Conservation (phyloP, 2,329 filamentous ascomycete species). For the Claviceps sp. region DNA sequence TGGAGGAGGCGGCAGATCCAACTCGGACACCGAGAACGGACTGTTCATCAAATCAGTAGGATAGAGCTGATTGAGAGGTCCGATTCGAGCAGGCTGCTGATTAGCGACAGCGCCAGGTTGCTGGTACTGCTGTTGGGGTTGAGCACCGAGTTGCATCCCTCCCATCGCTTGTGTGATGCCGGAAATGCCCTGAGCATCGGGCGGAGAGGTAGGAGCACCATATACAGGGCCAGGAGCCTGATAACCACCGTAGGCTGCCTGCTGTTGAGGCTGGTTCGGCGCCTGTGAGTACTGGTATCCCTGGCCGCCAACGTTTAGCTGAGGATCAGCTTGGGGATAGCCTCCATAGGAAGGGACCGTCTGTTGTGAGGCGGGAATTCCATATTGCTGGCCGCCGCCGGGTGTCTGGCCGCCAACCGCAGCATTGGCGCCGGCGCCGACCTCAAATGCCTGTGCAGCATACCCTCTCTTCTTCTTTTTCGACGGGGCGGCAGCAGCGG, state of each 20-base stretch:
- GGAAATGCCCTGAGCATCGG: slow-evolving; percentile 38
- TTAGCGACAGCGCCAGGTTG: slow-evolving; percentile 25
- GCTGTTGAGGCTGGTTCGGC: slow-evolving; percentile 31
- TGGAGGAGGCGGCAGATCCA: slow-evolving; percentile 81
- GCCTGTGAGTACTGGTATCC: slow-evolving; percentile 29
- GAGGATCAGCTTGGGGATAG: slow-evolving; percentile 40
- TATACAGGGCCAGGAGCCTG: slow-evolving; percentile 49
- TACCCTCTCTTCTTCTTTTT: slow-evolving; percentile 92
- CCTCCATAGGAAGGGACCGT: slow-evolving; percentile 39
- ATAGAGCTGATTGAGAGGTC: slow-evolving; percentile 72
- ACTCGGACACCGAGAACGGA: slow-evolving; percentile 85
- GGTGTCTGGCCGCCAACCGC: slow-evolving; percentile 33
- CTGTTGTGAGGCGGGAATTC: slow-evolving; percentile 28
- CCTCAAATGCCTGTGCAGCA: slow-evolving; percentile 88
- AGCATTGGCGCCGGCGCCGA: slow-evolving; percentile 77
- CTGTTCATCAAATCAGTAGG: slow-evolving; percentile 84
- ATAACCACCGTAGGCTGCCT: slow-evolving; percentile 25
- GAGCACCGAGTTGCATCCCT: slow-evolving; percentile 62
- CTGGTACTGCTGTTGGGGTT: slow-evolving; percentile 30
- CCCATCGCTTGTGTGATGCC: slow-evolving; percentile 76
- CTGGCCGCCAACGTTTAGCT: slow-evolving; percentile 20
- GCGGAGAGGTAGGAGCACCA: slow-evolving; percentile 21
- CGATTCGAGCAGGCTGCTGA: slow-evolving; percentile 28
- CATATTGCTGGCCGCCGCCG: slow-evolving; percentile 30
- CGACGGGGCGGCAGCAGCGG: slow-evolving; percentile 30